phyloP scores from a whole-genome alignment of 148 eudicot species.

The Salicornia ramosissima region DNA sequence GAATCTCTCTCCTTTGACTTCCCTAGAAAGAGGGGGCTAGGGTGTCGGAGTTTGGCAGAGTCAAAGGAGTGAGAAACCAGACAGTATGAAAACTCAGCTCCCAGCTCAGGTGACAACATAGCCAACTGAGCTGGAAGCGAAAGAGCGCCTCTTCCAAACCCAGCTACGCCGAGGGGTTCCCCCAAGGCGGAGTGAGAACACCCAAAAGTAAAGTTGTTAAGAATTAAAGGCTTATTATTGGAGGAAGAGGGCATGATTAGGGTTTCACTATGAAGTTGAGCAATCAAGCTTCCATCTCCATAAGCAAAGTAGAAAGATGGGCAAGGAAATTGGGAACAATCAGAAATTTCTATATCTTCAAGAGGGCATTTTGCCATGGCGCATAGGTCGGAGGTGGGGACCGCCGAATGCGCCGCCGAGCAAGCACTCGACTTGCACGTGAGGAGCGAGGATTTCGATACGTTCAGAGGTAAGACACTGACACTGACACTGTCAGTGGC shows the following conservation, averaged over 20 bases:
- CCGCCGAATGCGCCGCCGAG: conserved; percentile 58
- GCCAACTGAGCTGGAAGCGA: conserved; percentile 86
- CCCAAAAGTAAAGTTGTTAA: conserved; percentile 69
- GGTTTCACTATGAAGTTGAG: conserved; percentile 39
- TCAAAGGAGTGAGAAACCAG: conserved; percentile 76
- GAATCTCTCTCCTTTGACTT: conserved; percentile 24
- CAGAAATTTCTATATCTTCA: conserved; percentile 54
- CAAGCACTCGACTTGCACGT: conserved; percentile 75
- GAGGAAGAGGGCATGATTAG: conserved; percentile 44
- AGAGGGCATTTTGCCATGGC: conserved; percentile 74
- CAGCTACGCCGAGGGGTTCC: conserved; percentile 91
- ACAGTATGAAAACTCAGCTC: conserved; percentile 78
- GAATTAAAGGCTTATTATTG: conserved; percentile 14
- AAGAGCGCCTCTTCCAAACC: conserved; percentile 74
- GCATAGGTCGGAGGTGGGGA: conserved; percentile 77
- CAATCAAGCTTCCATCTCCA: conserved; percentile 82
- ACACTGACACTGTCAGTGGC: too few species aligned
- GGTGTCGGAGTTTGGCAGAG: conserved; percentile 38
- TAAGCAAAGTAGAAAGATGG: conserved; percentile 84
- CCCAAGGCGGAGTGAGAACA: conserved; percentile 69
- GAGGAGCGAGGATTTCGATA: conserved; percentile 37
- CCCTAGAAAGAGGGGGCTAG: conserved; percentile 82
- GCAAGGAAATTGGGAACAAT: conserved; percentile 44
- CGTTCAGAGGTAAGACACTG: conserved; percentile 44
- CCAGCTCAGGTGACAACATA: conserved; percentile 45